Percentiles rank a stretch among this genome's conserved stretches.
These are phyloP conservation scores for Rhazya stricta DNA, from an alignment of 257 asterid genomes.

Conservation along the genomic window DNA sequence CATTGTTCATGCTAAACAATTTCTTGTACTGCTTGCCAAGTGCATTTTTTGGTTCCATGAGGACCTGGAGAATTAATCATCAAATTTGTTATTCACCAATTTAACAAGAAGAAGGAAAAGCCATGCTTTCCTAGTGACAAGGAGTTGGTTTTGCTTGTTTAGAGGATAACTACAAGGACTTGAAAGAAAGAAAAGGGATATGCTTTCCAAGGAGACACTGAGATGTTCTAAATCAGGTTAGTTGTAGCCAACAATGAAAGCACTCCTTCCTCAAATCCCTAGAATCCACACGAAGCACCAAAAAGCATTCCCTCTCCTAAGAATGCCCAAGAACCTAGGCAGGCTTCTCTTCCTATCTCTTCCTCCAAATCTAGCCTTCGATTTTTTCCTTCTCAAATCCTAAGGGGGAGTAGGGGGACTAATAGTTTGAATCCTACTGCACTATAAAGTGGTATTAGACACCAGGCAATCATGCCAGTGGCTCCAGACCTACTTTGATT, in stretches of 20 bases:
- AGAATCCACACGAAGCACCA: no score
- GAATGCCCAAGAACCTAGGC: background rate
- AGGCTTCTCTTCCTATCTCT: background rate
- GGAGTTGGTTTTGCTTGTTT: background rate
- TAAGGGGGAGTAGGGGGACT: background rate
- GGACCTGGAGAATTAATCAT: conserved; percentile 43
- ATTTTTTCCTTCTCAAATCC: background rate
- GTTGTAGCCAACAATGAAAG: background rate
- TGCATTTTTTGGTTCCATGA: conserved; percentile 82
- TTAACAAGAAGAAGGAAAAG: background rate
- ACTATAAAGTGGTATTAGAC: background rate
- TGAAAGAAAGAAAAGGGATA: background rate
- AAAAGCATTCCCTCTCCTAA: background rate
- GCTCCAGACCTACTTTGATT: background rate
- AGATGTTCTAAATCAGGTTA: background rate
- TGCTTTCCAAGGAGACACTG: background rate
- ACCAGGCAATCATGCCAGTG: background rate
- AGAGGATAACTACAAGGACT: background rate
- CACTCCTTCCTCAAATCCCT: background rate
- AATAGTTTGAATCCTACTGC: background rate
- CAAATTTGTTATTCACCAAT: background rate
- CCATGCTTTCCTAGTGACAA: background rate
- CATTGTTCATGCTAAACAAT: conserved; percentile 73
- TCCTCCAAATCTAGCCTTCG: background rate
- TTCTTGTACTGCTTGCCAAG: conserved; percentile 91